Conservation (phyloP, 2,329 filamentous ascomycete genomes). For the Clonostachys chloroleuca region DNA sequence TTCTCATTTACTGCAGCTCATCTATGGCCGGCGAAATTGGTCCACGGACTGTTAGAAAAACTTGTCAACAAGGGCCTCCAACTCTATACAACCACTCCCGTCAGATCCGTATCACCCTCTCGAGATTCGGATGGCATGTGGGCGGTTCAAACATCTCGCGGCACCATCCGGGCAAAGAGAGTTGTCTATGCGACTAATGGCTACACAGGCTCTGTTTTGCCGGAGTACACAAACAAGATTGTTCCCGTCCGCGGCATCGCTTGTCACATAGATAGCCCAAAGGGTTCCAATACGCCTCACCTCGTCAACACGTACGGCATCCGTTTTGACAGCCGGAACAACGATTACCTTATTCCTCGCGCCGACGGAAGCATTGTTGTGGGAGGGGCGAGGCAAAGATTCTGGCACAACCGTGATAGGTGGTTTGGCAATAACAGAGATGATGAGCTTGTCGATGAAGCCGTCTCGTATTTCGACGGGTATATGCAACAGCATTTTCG, state of each 20-base stretch:
- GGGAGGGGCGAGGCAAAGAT: constrained; percentile 22
- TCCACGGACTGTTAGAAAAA: constrained; percentile 7
- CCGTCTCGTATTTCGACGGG: constrained; percentile 35
- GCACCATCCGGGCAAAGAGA: constrained; percentile 43
- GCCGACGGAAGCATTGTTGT: constrained; percentile 29
- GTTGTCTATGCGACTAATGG: constrained; percentile 65
- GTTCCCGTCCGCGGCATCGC: constrained; percentile 53
- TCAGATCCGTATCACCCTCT: constrained; percentile 3
- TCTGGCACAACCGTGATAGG: constrained; percentile 18
- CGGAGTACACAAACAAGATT: constrained; percentile 54
- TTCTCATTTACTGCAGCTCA: constrained; percentile 10
- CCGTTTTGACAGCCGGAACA: constrained; percentile 8
- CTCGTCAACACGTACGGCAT: constrained; percentile 16
- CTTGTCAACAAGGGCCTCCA: constrained; percentile 4
- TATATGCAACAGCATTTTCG: constrained; percentile 42
- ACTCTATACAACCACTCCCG: constrained; percentile 7
- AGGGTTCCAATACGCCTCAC: constrained; percentile 7
- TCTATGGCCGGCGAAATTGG: constrained; percentile 8
- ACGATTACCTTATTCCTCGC: constrained; percentile 35
- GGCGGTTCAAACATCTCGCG: constrained; percentile 15
- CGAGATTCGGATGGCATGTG: not conserved
- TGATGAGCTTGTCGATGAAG: constrained; percentile 31
- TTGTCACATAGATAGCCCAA: constrained; percentile 16
- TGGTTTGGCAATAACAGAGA: constrained; percentile 45
- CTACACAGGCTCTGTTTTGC: constrained; percentile 58